Base-by-base conservation (phyloP, 2,329 filamentous ascomycete genomes). In the Gnomoniopsis sp. region DNA sequence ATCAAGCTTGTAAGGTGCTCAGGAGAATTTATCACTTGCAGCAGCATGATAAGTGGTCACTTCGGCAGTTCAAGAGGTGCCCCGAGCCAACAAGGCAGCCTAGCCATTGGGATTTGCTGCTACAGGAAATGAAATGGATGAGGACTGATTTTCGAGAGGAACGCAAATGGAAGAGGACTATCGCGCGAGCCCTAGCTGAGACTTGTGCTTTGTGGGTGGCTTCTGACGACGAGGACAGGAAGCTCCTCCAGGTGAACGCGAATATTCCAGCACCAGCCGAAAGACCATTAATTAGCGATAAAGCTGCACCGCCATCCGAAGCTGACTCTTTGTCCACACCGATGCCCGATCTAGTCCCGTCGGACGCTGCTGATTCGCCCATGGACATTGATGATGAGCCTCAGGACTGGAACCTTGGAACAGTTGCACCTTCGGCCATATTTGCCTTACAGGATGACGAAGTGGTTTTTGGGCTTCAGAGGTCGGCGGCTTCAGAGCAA, bases 41-140 rank as follows among this genome's bases (percentile, higher is more conserved):
- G 69, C 91, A 93, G 68, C 86, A 88, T 34, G 92, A 96, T 66
- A 89, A 93, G 67, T 98, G 95, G 93, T 95, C 93, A 6, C 74
- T 99, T 49, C 84, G 93, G 54, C 95, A 99, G 69, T 86, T 93
- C 47, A 91, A 96, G 69, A 88, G 92, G 58, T 90, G 87, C 43
- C 81, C 87, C 1, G 95, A 99, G 72, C 93, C 93, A 4, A 80
- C 84, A 3, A 85, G 91, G 41, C 88, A 88, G 19, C 82, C 85
- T 1, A 87, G 88, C 2, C 93, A 98, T 65, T 90, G 88, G 84
- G 95, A 99, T 74, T 82, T 93, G 54, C 72, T 98, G 57, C 77
- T 99, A 34, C 84, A 92, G 65, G 93, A 99, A 76, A 91, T 93
- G 84, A 96, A 93, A 72, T 98, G 93, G 93, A 96, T 99, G 91